Evolutionary conservation across 2,329 filamentous ascomycete species (phyloP), one percentile per base, ranked within the genome.

Genomic region (Diaporthe eres): DNA sequence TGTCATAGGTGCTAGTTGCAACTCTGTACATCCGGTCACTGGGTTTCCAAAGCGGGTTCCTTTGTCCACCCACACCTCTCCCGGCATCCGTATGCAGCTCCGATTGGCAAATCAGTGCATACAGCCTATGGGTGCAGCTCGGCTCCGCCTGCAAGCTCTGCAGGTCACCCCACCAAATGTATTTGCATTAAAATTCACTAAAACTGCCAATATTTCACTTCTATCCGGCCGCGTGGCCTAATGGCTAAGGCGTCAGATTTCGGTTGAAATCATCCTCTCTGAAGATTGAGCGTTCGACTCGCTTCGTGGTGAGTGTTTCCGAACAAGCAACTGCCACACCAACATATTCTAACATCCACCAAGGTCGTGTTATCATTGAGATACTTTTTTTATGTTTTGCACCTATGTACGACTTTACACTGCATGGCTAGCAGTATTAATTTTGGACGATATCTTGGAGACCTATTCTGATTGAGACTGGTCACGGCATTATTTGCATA

Each of bases 211-310:
- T 0, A 9, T 42, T 61, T 2, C 13, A 42, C 7, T 6, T 31
- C 4, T 37, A n/a, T 60, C 37, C 57, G 57, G 57, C 57, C 57
- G 57, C 47, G 71, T 77, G 75, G 75, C 75, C 75, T 75, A 75
- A 77, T 77, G 75, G 75, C 75, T 77, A 77, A 77, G 75, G 75
- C 75, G 68, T 75, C 73, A 72, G 75, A 75, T 77, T 77, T 77
- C 75, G 75, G 75, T 75, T 72, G 71, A 72, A 72, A 72, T 63
- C 57, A 72, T 51, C 44, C 17, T 72, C 71, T 77, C 68, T 75
- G 67, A 77, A 77, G 75, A 77, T 77, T 74, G 76, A 49, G 74
- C 71, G 75, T 76, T 78, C 68, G 58, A 63, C 44, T 61, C 71
- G 15, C 49, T 39, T 65, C 49, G 37, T 60, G 37, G 37, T 39